These are phyloP conservation scores for Verticillium dahliae DNA, from an alignment of 2,329 filamentous ascomycete genomes.

Conservation along the genomic window DNA sequence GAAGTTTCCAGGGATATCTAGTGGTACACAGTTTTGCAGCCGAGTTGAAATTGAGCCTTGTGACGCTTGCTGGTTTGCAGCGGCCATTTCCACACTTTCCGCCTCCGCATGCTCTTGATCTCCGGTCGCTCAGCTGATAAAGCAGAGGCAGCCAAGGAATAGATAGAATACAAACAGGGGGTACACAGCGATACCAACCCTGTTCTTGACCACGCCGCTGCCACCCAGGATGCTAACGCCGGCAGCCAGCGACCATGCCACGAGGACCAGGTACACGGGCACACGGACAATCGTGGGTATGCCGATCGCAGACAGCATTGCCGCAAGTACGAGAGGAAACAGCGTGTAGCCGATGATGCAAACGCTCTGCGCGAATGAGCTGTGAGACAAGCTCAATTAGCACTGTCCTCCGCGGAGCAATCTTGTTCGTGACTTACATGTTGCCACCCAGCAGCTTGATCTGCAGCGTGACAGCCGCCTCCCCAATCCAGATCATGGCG, in stretches of 20 bases:
- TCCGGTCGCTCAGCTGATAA: slow-evolving; percentile 69
- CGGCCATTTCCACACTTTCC: not conserved
- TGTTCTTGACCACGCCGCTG: slow-evolving; percentile 90
- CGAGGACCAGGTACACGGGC: slow-evolving; percentile 82
- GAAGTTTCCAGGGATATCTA: slow-evolving; percentile 4
- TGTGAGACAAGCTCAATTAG: slow-evolving; percentile 27
- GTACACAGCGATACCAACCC: slow-evolving; percentile 89
- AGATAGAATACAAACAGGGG: slow-evolving; percentile 94
- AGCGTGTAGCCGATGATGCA: slow-evolving; percentile 98
- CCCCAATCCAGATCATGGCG: slow-evolving; percentile 92
- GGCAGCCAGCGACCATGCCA: slow-evolving; percentile 89
- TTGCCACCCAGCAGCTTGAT: slow-evolving; percentile 94
- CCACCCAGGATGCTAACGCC: slow-evolving; percentile 94
- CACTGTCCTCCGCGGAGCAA: no score
- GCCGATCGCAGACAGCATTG: slow-evolving; percentile 76
- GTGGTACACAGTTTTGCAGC: slow-evolving; percentile 3
- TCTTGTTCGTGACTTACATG: slow-evolving; percentile 60
- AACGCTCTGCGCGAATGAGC: slow-evolving; percentile 94
- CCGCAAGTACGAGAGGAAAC: slow-evolving; percentile 91
- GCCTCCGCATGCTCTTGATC: not conserved
- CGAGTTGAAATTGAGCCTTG: not conserved
- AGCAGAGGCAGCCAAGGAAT: slow-evolving; percentile 87
- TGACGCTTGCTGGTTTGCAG: not conserved
- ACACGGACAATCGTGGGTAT: slow-evolving; percentile 77
- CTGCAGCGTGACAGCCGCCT: slow-evolving; percentile 94